A percentile compares a stretch with the other conserved stretches of the same genome.
These are phyloP conservation scores for Calophaca sinica DNA, from an alignment of 306 rosid species.

Conservation along the genomic window DNA sequence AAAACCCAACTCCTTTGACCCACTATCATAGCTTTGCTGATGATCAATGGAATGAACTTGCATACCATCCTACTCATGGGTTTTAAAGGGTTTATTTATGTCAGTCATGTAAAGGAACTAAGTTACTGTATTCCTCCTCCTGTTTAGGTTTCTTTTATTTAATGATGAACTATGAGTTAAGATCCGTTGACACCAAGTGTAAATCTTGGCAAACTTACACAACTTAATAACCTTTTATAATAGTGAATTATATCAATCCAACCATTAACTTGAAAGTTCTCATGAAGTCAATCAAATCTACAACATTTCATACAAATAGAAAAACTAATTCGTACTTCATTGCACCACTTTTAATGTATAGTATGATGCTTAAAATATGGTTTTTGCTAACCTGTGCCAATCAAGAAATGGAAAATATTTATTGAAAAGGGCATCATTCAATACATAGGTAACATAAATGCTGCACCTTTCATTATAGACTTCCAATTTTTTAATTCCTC, in stretches of 20 bases:
- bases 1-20: no score
- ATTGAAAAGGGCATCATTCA: no score
- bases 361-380: neutral
- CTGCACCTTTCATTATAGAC: neutral
- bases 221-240: neutral
- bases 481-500: neutral
- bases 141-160: neutral
- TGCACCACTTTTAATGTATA: neutral
- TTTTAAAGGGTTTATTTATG: neutral
- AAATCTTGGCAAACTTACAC: neutral
- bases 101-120: neutral
- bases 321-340: neutral
- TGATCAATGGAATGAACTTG: no score
- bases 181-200: neutral
- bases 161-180: neutral
- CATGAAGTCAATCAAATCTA: neutral
- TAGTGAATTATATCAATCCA: neutral
- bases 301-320: neutral
- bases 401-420: neutral
- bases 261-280: neutral
- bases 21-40: no score
- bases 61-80: neutral
- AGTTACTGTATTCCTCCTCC: neutral
- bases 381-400: neutral
- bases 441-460: no score